Evolutionary conservation across 768 basidiomycete genomes (phyloP), one percentile per base, ranked within the genome.

Genomic region (Trametes elegans): DNA sequence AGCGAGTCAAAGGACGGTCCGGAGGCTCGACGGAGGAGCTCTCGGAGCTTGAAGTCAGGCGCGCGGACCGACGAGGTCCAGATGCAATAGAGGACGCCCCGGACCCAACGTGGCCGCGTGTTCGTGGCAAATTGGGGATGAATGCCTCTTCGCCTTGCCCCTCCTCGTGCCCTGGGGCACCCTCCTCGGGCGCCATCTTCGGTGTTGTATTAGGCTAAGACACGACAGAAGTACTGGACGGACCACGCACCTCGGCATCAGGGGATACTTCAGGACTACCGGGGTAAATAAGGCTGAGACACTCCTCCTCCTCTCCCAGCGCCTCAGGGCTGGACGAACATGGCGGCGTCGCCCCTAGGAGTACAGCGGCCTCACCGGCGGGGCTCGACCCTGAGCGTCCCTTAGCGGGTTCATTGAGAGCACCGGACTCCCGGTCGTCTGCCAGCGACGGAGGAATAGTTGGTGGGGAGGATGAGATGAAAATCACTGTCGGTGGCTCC

Each of bases 21-120:
- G 55, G 42, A 1, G 57, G 61, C 31, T 58, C 61, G 0, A 50
- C 55, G 2, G 61, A 62, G 18, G 58, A 59, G 42, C 61, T 59
- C 1, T 46, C 35, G 7, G 62, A 60, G 28, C 46, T 58, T 5
- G 51, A 49, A 1, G 59, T 44, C 0, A 54, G 53, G 7, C 59
- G 59, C 8, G 54, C 41, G n/a, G 62, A 60, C 4, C 58, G 62
- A 11, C 50, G 58, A 6, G 48, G 36, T 21, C 41, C 47, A 19
- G 42, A 43, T 11, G 19, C 39, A n/a, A 27, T 8, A 3, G 58
- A 50, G n/a, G 58, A 51, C 16, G 49, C 31, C 13, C 35, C 42
- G 5, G 58, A 52, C 10, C 21, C 24, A 11, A 29, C 49, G 27
- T 50, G 42, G 23, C 48, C 40, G 13, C 58, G 53, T n/a, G 31